Percentiles rank a stretch among this genome's conserved stretches.
phyloP scores from a whole-genome alignment of 2,329 filamentous ascomycete species.

The Colletotrichum truncatum region DNA sequence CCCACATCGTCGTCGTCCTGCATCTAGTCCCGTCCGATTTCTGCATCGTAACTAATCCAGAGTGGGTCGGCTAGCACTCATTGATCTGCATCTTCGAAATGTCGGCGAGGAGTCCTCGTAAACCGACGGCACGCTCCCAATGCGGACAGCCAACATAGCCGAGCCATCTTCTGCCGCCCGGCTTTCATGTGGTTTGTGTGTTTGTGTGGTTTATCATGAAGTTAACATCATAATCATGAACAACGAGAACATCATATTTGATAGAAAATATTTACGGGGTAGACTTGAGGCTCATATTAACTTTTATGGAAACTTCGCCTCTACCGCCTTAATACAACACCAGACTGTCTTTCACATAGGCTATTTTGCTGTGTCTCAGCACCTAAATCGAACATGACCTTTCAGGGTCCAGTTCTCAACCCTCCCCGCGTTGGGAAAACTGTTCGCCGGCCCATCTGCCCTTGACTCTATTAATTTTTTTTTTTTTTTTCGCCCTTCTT shows the following conservation, averaged over 20 bases:
- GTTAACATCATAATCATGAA: too few relatives aligned
- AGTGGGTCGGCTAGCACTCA: conserved; percentile 15
- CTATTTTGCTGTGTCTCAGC: background rate
- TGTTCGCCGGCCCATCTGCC: background rate
- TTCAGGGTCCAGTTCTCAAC: conserved; percentile 17
- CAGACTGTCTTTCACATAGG: too few relatives aligned
- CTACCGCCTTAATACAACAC: too few relatives aligned
- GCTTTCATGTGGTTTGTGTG: background rate
- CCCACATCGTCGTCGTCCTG: conserved; percentile 7
- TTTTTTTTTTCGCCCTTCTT: background rate
- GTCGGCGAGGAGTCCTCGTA: conserved; percentile 24
- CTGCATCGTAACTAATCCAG: conserved; percentile 13
- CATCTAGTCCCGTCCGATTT: conserved; percentile 2
- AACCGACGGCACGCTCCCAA: conserved; percentile 12
- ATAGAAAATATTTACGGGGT: too few relatives aligned
- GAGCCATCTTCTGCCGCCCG: background rate
- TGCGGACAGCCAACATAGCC: background rate
- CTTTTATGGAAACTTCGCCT: too few relatives aligned
- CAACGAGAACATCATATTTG: too few relatives aligned
- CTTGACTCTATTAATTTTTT: background rate
- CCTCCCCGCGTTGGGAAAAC: conserved; percentile 7
- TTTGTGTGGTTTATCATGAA: too few relatives aligned
- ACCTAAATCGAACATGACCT: background rate
- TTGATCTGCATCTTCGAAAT: conserved; percentile 17
- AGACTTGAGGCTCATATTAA: too few relatives aligned